Base-by-base conservation (phyloP, 2,329 filamentous ascomycete species). In the Fusarium mexicanum region DNA sequence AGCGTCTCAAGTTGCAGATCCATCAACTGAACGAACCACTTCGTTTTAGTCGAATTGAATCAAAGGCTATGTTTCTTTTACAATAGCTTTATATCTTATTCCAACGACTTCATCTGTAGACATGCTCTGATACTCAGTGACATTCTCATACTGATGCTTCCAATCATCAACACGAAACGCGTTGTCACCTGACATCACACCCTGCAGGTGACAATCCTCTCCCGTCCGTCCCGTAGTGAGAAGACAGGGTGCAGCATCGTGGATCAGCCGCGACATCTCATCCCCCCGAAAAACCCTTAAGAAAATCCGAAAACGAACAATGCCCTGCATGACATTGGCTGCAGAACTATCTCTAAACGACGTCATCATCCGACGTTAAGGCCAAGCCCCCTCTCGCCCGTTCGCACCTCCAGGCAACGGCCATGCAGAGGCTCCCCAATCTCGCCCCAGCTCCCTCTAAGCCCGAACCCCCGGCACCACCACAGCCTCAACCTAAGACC, bases 391-490 rank as follows among this genome's bases (percentile, higher is more conserved):
- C 8, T 6, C 20, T 54, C n/a, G 41, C 26, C 22, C 1, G 3
- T 29, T 48, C 14, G 29, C 6, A 31, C 9, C 26, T 48, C 46
- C 29, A 51, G 24, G 33, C 33, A 44, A 40, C 29, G 62, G 31
- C 57, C 18, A 63, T 71, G 61, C 40, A 63, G 57, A 61, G 44
- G 44, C 59, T 70, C 50, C 60, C 60, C 20, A 70, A 22, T 41
- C 60, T 73, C 22, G 46, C 62, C 31, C 58, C 70, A 33, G 46
- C 55, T 43, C 62, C 67, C 26, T 16, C 31, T 16, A 74, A 48
- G 40, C 41, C 24, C 35, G 51, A 47, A 20, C 10, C 18, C 38
- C 41, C 17, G 13, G 46, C 44, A 38, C 35, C 43, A 18, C 31
- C 29, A 17, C 26, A 9, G 31, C 40, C 12, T 37, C 50, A n/a